Base-by-base conservation (phyloP, 768 basidiomycete genomes). In the Candolleomyces efflorescens region DNA sequence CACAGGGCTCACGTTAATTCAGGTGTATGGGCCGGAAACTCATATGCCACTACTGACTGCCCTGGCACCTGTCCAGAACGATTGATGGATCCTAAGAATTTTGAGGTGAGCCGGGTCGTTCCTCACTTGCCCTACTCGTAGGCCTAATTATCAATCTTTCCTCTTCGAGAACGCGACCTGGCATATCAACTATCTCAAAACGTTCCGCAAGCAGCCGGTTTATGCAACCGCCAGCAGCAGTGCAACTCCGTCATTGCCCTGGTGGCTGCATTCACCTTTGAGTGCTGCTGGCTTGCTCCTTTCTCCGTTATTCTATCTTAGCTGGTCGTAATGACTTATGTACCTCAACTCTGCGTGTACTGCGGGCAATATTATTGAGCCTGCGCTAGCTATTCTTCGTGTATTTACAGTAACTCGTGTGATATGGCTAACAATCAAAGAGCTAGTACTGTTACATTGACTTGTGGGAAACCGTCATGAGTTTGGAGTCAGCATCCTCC, bases 11-110 rank as follows among this genome's bases (percentile, higher is more conserved):
- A 44, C 11, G 24, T 55, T 26, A 23, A 4, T 13, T 50, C 52
- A 89, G 87, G 89, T 65, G 87, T 88, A 66, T 91, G 90, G 90
- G 90, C 90, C 6, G 90, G 90, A 26, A 89, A 90, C 67, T 85
- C 87, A 2, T 90, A 91, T 63, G 79, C 59, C 2, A 68, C 86
- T 10, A 85, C 78, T 1, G 80, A 80, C 17, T 92, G 90, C 62
- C 88, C 90, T 9, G 90, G 69, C 49, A 71, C 69, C 9, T 72
- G 71, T 43, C 62, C 50, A 17, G 59, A 69, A 36, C 66, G 69
- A 5, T 62, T 72, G 20, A 65, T 65, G 39, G 65, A 72, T 49
- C 39, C 64, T 11, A 58, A 47, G 13, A 68, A 67, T 54, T 66
- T 67, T 64, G 84, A 81, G 64, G 90, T 86, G 72, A 45, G 87